Evolutionary conservation across 164 flowering plant genomes (phyloP).

Genomic region (Macadamia tetraphylla): DNA sequence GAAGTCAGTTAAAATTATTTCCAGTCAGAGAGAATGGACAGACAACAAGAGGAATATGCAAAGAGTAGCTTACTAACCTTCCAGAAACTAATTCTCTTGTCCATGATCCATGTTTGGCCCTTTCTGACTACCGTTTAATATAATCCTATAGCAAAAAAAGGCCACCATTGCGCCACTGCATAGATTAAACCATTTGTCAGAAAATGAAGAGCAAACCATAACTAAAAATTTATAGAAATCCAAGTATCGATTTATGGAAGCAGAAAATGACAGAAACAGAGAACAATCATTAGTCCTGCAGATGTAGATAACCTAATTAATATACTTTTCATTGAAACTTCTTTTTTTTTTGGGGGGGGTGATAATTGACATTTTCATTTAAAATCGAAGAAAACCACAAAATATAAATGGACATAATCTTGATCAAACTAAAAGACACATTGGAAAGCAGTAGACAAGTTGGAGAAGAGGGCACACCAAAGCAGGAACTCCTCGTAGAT

Average conservation of each 20-base stretch:
- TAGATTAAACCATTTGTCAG: background rate
- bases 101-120: slow-evolving; percentile 29
- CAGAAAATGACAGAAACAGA: background rate
- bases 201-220: background rate
- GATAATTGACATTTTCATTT: too few relatives aligned
- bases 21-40: background rate
- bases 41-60: background rate
- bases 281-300: background rate
- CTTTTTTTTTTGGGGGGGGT: too few relatives aligned
- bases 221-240: background rate
- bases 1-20: background rate
- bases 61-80: slow-evolving; percentile 18
- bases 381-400: too few relatives aligned
- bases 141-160: slow-evolving; percentile 51
- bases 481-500: too few relatives aligned
- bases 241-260: background rate
- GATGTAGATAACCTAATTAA: background rate
- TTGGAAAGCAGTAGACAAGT: too few relatives aligned
- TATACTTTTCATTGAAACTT: too few relatives aligned
- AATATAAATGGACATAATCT: too few relatives aligned
- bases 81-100: slow-evolving; percentile 23
- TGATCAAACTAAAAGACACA: too few relatives aligned
- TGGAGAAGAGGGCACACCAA: too few relatives aligned
- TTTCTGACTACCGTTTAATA: slow-evolving; percentile 18
- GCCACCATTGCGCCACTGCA: slow-evolving; percentile 65